phyloP scores from a whole-genome alignment of 345 rosid species.

The Sapria himalayana region DNA sequence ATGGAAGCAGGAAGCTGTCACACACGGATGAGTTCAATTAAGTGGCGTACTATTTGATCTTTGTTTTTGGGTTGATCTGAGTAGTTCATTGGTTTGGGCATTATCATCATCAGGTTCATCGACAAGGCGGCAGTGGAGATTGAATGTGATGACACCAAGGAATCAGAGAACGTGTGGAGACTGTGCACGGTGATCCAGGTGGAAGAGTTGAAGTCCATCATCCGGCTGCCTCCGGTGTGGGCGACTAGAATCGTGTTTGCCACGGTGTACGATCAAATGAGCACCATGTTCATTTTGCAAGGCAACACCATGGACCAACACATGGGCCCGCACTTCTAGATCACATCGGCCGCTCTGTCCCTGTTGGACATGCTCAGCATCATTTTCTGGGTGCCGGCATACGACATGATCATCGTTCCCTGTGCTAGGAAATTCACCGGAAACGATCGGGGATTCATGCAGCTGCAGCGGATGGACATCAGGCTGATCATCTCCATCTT shows the following conservation, averaged over 20 bases:
- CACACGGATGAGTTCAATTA: constrained; percentile 24
- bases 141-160: constrained; percentile 9
- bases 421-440: constrained; percentile 14
- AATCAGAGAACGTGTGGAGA: constrained; percentile 13
- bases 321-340: constrained; percentile 11
- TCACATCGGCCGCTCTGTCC: constrained; percentile 21
- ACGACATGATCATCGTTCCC: constrained; percentile 18
- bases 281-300: constrained; percentile 19
- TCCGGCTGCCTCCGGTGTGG: constrained; percentile 22
- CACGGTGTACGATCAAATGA: constrained; percentile 17
- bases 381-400: constrained; percentile 21
- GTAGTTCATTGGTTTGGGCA: neutral
- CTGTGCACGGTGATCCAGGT: constrained; percentile 27
- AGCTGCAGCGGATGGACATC: constrained; percentile 24
- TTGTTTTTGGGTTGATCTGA: too few species aligned
- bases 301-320: constrained; percentile 15
- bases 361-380: constrained; percentile 21
- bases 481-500: constrained; percentile 22
- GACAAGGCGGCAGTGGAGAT: constrained; percentile 23
- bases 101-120: constrained; percentile 13
- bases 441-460: constrained; percentile 13
- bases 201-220: constrained; percentile 22
- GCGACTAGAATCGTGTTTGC: constrained; percentile 19
- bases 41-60: neutral
- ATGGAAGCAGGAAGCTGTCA: constrained; percentile 39